Conservation (phyloP, 257 asterid genomes). For the Voacanga thouarsii region DNA sequence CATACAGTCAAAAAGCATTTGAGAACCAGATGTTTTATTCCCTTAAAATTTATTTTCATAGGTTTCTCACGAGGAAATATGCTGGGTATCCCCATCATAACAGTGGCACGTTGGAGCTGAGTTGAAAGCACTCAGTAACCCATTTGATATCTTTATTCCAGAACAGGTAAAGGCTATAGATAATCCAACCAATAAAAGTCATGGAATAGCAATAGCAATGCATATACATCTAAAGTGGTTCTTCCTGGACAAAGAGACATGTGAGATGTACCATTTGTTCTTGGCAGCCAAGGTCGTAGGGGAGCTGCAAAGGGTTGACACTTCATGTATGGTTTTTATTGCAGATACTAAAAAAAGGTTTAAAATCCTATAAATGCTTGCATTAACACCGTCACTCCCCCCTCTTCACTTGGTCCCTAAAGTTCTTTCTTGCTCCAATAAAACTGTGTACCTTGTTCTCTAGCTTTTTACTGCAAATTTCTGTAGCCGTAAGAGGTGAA, state of each 20-base stretch:
- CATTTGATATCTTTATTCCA: background rate
- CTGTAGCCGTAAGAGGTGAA: background rate
- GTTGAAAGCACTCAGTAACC: background rate
- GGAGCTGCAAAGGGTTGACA: background rate
- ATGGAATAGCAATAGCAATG: background rate
- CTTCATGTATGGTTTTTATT: background rate
- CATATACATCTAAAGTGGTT: background rate
- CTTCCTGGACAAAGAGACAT: background rate
- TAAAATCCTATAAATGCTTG: background rate
- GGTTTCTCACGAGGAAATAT: background rate
- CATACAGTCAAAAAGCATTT: background rate
- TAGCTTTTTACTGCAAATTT: background rate
- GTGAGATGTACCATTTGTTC: background rate
- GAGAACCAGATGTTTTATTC: background rate
- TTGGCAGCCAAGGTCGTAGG: background rate
- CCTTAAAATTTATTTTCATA: background rate
- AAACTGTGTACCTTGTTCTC: background rate
- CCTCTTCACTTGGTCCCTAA: background rate
- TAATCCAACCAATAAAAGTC: background rate
- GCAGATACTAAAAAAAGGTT: background rate
- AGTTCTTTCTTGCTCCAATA: background rate
- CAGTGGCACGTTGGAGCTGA: background rate
- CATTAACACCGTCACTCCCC: background rate
- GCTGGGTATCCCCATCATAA: background rate
- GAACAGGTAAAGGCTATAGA: background rate